A percentile compares a stretch with the other conserved stretches of the same genome.
phyloP scores from a whole-genome alignment of 140 eudicot genomes.

The Oenanthe javanica region DNA sequence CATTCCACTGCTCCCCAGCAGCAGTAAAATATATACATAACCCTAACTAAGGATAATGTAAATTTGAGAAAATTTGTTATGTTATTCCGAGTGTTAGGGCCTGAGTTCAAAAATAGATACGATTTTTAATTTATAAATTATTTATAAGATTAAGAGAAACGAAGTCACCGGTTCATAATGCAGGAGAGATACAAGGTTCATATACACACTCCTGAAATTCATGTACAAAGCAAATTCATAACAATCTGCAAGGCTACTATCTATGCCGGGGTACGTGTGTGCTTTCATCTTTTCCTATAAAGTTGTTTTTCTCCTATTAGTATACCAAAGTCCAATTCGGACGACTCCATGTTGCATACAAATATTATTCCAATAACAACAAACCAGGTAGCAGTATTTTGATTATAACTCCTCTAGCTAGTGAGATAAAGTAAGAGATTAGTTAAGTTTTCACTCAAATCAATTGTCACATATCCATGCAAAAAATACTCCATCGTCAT shows the following conservation, averaged over 20 bases:
- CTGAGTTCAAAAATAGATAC: too few species aligned
- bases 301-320: neutral
- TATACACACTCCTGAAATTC: neutral
- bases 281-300: slow-evolving; percentile 4
- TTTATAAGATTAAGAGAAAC: too few species aligned
- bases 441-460: too few species aligned
- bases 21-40: neutral
- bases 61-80: neutral
- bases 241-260: neutral
- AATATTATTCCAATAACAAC: neutral
- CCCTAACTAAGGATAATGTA: neutral
- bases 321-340: neutral
- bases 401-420: neutral
- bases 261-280: neutral
- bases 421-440: too few species aligned
- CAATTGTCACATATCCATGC: neutral
- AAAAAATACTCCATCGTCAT: too few species aligned
- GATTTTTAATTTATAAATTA: too few species aligned
- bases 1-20: neutral
- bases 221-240: neutral
- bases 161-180: neutral
- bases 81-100: too few species aligned
- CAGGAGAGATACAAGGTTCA: neutral
- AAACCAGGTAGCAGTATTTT: neutral
- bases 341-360: neutral